These are phyloP conservation scores for Nematocida major DNA, from an alignment of 371 early-diverging fungal species.

Conservation along the genomic window DNA sequence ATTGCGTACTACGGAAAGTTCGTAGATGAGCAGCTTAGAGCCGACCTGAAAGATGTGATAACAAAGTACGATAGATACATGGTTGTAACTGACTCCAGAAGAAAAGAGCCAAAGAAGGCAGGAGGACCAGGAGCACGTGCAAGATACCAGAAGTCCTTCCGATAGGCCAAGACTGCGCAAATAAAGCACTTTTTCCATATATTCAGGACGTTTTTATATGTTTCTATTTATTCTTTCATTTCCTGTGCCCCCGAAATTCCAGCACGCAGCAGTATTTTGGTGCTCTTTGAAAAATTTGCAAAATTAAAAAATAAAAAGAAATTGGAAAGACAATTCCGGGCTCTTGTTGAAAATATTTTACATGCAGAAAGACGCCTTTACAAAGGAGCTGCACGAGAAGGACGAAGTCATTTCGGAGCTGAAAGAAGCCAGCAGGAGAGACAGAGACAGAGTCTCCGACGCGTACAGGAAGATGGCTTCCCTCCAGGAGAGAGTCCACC, in stretches of 20 bases:
- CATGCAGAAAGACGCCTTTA: neutral
- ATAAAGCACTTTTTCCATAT: slow-evolving; percentile 10
- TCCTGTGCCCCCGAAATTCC: too few relatives aligned
- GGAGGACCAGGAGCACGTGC: slow-evolving; percentile 99
- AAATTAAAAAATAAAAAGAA: too few relatives aligned
- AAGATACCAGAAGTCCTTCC: slow-evolving; percentile 68
- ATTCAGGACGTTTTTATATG: neutral
- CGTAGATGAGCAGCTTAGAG: slow-evolving; percentile 96
- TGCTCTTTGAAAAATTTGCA: too few relatives aligned
- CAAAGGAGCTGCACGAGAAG: slow-evolving; percentile 28
- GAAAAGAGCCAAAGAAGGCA: slow-evolving; percentile 99
- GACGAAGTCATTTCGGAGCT: slow-evolving; percentile 21
- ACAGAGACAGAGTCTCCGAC: neutral
- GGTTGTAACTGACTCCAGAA: slow-evolving; percentile 96
- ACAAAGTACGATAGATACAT: slow-evolving; percentile 92
- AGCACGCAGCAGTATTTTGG: too few relatives aligned
- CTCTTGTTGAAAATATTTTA: slow-evolving; percentile 40
- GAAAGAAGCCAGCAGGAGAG: neutral
- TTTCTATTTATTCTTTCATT: too few relatives aligned
- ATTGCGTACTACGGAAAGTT: slow-evolving; percentile 98
- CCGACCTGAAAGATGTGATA: slow-evolving; percentile 89
- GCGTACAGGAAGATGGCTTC: neutral
- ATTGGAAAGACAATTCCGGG: too few relatives aligned
- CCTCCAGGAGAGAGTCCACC: neutral
- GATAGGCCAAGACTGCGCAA: slow-evolving; percentile 59